Conservation (phyloP, 2,329 filamentous ascomycete species). For the Bipolaris cookei region DNA sequence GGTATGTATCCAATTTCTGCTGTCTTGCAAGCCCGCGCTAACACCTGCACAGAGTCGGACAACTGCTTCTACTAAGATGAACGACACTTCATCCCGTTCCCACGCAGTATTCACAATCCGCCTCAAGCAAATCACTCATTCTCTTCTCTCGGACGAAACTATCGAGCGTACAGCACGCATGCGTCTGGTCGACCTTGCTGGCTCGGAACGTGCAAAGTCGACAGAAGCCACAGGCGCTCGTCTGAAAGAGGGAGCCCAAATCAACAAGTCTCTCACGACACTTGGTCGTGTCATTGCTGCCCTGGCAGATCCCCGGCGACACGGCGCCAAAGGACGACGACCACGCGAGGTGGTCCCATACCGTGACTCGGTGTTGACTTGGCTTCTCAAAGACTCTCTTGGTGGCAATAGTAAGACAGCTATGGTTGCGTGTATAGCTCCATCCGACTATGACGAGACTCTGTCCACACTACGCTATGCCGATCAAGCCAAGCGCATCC, state of each 20-base stretch:
- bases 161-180: constrained; percentile 94
- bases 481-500: constrained; percentile 96
- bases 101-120: constrained; percentile 98
- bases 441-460: constrained; percentile 95
- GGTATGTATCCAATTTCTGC: constrained; percentile 27
- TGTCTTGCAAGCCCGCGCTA: constrained; percentile 7
- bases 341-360: constrained; percentile 80
- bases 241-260: constrained; percentile 93
- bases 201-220: constrained; percentile 91
- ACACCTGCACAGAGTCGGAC: constrained; percentile 68
- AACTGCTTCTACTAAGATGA: constrained; percentile 96
- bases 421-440: constrained; percentile 98
- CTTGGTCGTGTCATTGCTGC: constrained; percentile 95
- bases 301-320: constrained; percentile 71
- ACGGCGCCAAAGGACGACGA: constrained; percentile 49
- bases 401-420: constrained; percentile 98
- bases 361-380: constrained; percentile 81
- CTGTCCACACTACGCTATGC: constrained; percentile 95
- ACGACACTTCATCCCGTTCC: constrained; percentile 94
- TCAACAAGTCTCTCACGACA: constrained; percentile 98
- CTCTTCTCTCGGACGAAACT: constrained; percentile 95
- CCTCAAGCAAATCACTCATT: constrained; percentile 97
- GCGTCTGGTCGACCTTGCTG: constrained; percentile 90
- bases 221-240: constrained; percentile 93
- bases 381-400: constrained; percentile 93